Percentiles rank a stretch among this genome's conserved stretches.
These are phyloP conservation scores for Scleroderma bovista DNA, from an alignment of 768 basidiomycete species.

Conservation along the genomic window DNA sequence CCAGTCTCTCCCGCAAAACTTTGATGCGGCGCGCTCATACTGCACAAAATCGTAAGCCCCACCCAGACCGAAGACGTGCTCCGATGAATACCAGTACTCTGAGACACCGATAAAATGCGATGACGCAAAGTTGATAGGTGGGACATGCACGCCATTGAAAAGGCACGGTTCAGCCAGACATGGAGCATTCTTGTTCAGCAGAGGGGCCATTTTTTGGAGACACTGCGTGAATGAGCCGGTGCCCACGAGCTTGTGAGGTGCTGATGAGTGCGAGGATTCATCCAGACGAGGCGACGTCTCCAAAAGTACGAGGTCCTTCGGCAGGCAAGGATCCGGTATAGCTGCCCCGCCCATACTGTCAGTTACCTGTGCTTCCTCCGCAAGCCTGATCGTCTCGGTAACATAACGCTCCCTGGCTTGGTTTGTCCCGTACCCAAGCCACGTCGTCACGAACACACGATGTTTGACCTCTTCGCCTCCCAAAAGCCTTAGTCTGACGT, in stretches of 20 bases:
- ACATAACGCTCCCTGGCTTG: constrained; percentile 94
- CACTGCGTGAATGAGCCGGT: constrained; percentile 91
- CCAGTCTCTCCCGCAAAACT: constrained; percentile 84
- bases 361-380: constrained; percentile 35
- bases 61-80: constrained; percentile 92
- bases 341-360: constrained; percentile 24
- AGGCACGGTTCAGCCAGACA: constrained; percentile 85
- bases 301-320: constrained; percentile 58
- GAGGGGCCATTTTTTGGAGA: constrained; percentile 59
- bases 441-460: constrained; percentile 95
- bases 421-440: constrained; percentile 98
- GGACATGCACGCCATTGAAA: constrained; percentile 92
- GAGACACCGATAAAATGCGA: constrained; percentile 96
- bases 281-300: constrained; percentile 48
- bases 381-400: constrained; percentile 54
- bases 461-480: constrained; percentile 85
- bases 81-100: constrained; percentile 99
- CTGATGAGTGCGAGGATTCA: constrained; percentile 39
- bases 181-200: constrained; percentile 80
- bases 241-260: constrained; percentile 64
- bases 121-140: constrained; percentile 88
- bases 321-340: constrained; percentile 88
- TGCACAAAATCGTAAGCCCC: constrained; percentile 95
- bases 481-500: constrained; percentile 76
- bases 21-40: constrained; percentile 87